Base-by-base conservation (phyloP, 441 rosid species). In the Arabidopsis lyrata region DNA sequence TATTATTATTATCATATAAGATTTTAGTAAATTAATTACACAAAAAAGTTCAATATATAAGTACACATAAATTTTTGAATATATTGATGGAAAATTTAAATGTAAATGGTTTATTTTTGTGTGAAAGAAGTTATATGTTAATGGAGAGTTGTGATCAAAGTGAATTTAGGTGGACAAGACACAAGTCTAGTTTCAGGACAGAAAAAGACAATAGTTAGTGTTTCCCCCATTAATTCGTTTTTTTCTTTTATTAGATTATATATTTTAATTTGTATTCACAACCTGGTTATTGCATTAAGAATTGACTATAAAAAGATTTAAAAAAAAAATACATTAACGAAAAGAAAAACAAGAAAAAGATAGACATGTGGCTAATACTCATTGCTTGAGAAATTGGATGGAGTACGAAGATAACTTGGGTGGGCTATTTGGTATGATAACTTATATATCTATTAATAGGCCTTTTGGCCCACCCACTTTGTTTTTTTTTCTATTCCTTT, bases 211-310 rank as follows among this genome's bases (percentile, higher is more conserved):
- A 41, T 16, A 8, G 31, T 56, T 54, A 66, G 71, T 63, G 75
- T 76, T 63, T 36, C 61, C 31, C 52, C 44, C 65, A 62, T 69
- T 68, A 61, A 10, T 68, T 61, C 57, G 48, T 60, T 52, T 68
- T 45, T n/a, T 52, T 9, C 61, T 9, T 62, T 57, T 34, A 2
- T 53, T 31, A n/a, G 1, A 61, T 3, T 5, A 3, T 24, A 36
- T 13, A 38, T 42, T 29, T 27, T 44, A 10, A 10, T 2, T 55
- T 41, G 29, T n/a, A 14, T 67, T 50, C 15, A n/a, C 12, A 38
- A 24, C 27, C 27, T 24, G 27, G 27, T 24, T 24, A 24, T 24
- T 24, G 27, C 27, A 24, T 24, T 24, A 2, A 24, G 27, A 24
- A 24, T 24, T 24, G 27, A 24, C 27, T 3, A 24, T 24, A 24